These are phyloP conservation scores for Pestalotiopsis sp. DNA, from an alignment of 2,329 filamentous ascomycete genomes.

Conservation along the genomic window DNA sequence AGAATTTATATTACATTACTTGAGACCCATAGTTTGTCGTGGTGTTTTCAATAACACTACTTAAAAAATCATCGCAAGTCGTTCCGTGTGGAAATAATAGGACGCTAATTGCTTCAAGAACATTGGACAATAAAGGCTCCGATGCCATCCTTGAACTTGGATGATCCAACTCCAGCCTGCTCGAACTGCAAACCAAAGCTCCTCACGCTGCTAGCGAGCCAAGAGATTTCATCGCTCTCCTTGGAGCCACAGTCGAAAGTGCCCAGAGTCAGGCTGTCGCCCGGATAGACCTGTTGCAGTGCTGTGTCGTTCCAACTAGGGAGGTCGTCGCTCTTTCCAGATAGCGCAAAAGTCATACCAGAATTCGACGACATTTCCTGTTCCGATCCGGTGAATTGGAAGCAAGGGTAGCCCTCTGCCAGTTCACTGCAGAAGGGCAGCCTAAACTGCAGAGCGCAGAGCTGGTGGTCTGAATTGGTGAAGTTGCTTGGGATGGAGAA, in stretches of 20 bases:
- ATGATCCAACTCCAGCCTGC: constrained; percentile 28
- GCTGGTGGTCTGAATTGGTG: constrained; percentile 6
- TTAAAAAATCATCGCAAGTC: not conserved
- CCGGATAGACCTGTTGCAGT: constrained; percentile 31
- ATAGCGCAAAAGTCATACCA: constrained; percentile 28
- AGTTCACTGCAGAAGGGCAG: constrained; percentile 30
- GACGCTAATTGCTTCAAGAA: not conserved
- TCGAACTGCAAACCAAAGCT: constrained; percentile 30
- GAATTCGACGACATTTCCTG: constrained; percentile 29
- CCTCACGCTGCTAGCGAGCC: constrained; percentile 28
- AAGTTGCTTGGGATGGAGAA: constrained; percentile 26
- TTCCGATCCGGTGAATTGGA: constrained; percentile 30
- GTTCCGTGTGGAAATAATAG: not conserved
- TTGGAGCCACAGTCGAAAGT: constrained; percentile 27
- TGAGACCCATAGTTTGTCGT: not conserved
- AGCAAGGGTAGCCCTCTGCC: constrained; percentile 32
- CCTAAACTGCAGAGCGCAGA: constrained; percentile 34
- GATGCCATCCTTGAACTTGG: constrained; percentile 28
- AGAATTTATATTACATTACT: not conserved
- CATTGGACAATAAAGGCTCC: constrained; percentile 28
- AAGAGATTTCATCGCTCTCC: constrained; percentile 22
- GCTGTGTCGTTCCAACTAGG: constrained; percentile 25
- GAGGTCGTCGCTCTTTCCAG: constrained; percentile 17
- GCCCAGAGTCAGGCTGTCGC: constrained; percentile 25
- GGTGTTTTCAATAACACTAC: not conserved